A percentile compares a stretch with the other conserved stretches of the same genome.
phyloP scores from a whole-genome alignment of 2,329 filamentous ascomycete genomes.

The Hypoxylon sp. region DNA sequence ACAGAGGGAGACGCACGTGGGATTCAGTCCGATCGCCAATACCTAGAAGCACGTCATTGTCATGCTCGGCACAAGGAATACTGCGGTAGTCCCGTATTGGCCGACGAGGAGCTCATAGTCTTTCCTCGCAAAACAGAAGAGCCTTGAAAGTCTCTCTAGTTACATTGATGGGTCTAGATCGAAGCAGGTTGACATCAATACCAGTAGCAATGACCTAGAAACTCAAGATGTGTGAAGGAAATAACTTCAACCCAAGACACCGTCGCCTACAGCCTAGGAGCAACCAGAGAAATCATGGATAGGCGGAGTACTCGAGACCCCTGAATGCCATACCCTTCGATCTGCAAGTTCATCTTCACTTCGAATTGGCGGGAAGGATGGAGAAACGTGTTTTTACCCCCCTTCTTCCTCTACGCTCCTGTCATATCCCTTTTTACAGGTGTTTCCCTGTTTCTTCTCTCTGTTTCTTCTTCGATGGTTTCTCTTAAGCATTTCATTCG shows the following conservation, averaged over 20 bases:
- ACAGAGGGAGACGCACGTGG: conserved; percentile 27
- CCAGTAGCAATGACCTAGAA: conserved; percentile 1
- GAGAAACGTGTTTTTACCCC: background rate
- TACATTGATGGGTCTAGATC: conserved; percentile 5
- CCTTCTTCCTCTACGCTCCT: background rate
- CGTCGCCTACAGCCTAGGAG: background rate
- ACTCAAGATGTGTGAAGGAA: background rate
- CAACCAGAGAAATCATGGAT: conserved; percentile 6
- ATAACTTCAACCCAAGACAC: conserved; percentile 1
- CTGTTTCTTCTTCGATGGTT: background rate
- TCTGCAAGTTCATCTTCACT: conserved; percentile 24
- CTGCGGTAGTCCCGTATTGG: conserved; percentile 5
- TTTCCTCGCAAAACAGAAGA: conserved; percentile 1
- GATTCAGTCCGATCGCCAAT: conserved; percentile 19
- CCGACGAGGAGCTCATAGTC: background rate
- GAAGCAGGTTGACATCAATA: conserved; percentile 7
- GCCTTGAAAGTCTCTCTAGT: background rate
- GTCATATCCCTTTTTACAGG: background rate
- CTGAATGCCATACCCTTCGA: conserved; percentile 12
- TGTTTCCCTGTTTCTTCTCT: background rate
- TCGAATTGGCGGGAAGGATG: conserved; percentile 12
- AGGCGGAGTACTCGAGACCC: conserved; percentile 13
- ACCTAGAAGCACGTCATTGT: conserved; percentile 30
- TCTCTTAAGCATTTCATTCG: background rate
- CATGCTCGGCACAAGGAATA: conserved; percentile 7